Percentiles rank a stretch among this genome's conserved stretches.
These are phyloP conservation scores for Talaromyces funiculosus DNA, from an alignment of 2,329 filamentous ascomycete species.

Conservation along the genomic window DNA sequence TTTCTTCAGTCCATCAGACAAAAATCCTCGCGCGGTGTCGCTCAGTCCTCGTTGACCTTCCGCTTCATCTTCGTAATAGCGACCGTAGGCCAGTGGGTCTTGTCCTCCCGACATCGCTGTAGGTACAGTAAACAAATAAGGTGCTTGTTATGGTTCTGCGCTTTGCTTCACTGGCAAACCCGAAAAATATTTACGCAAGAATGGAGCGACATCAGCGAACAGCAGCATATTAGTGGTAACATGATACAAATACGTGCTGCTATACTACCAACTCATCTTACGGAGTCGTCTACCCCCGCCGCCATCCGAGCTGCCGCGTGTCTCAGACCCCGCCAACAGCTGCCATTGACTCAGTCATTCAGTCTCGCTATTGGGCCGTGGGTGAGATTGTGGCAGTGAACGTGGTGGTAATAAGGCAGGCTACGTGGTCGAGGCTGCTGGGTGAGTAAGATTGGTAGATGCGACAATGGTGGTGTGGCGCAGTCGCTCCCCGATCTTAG, in stretches of 20 bases:
- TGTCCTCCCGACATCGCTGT: slow-evolving; percentile 39
- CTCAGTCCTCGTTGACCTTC: slow-evolving; percentile 20
- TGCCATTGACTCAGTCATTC: background rate
- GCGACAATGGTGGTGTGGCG: background rate
- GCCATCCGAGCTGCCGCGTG: background rate
- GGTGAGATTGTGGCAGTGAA: slow-evolving; percentile 10
- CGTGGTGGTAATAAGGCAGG: background rate
- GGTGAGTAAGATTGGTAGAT: background rate
- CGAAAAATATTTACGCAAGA: background rate
- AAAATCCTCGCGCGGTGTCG: slow-evolving; percentile 46
- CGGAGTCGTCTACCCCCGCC: background rate
- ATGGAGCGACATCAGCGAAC: background rate
- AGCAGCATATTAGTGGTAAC: background rate
- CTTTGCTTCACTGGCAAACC: background rate
- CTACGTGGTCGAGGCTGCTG: background rate
- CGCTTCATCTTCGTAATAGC: slow-evolving; percentile 34
- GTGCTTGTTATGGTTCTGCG: background rate
- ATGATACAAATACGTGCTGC: background rate
- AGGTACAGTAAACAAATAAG: background rate
- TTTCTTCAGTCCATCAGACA: slow-evolving; percentile 49
- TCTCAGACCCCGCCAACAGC: slow-evolving; percentile 4
- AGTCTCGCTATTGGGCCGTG: background rate
- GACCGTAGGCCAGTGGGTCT: slow-evolving; percentile 52
- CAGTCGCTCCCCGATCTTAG: background rate
- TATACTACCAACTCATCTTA: background rate